A percentile compares a stretch with the other conserved stretches of the same genome.
phyloP scores from a whole-genome alignment of 2,329 filamentous ascomycete genomes.

The Trichoderma sp. region DNA sequence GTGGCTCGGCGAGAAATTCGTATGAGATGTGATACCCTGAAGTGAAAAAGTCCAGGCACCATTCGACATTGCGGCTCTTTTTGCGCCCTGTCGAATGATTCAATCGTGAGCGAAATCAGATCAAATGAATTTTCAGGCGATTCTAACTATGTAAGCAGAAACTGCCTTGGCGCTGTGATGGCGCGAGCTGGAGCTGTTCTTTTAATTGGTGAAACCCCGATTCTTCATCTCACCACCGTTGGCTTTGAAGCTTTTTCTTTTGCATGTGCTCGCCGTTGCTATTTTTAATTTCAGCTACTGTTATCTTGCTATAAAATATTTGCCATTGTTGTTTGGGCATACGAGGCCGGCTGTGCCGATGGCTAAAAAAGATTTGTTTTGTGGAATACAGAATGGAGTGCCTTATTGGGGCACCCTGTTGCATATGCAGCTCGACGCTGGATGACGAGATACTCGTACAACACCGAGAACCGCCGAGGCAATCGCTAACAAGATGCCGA shows the following conservation, averaged over 20 bases:
- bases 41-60: neutral
- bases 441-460: neutral
- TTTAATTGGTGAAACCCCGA: neutral
- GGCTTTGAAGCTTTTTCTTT: neutral
- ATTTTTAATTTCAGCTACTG: neutral
- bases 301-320: neutral
- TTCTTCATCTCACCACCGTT: neutral
- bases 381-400: neutral
- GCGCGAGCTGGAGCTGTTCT: neutral
- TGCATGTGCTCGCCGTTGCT: neutral
- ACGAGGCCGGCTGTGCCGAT: neutral
- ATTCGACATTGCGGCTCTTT: neutral
- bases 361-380: neutral
- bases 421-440: neutral
- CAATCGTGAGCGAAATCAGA: neutral
- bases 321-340: neutral
- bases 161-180: neutral
- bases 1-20: neutral
- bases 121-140: neutral
- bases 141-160: neutral
- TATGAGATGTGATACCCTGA: neutral
- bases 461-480: slow-evolving; percentile 13
- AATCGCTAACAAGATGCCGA: neutral
- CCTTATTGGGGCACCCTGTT: neutral
- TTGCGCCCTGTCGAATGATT: neutral